Percentiles rank a stretch among this genome's conserved stretches.
phyloP scores from a whole-genome alignment of 345 rosid species.

The Salix viminalis region DNA sequence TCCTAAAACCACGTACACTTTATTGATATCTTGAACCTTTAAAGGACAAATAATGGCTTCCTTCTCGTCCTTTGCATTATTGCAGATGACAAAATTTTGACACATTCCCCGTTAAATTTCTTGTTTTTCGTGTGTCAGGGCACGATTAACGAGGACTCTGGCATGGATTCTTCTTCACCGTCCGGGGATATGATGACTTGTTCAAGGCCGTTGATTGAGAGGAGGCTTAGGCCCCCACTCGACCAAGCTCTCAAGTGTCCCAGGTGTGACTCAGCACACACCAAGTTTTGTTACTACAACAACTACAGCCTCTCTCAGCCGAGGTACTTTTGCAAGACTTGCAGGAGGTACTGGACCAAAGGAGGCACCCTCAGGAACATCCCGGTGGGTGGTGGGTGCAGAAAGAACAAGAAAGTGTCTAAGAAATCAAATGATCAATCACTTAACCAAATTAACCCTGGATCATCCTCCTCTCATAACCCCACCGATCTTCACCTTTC shows the following conservation, averaged over 20 bases:
- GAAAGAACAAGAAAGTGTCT: constrained; percentile 79
- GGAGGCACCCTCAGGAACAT: constrained; percentile 93
- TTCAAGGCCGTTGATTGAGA: constrained; percentile 85
- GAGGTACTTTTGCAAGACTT: constrained; percentile 94
- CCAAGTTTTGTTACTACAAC: constrained; percentile 97
- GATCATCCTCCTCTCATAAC: constrained; percentile 26
- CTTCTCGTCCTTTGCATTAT: background rate
- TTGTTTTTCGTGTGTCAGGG: constrained; percentile 31
- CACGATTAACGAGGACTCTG: constrained; percentile 51
- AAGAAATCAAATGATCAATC: constrained; percentile 41
- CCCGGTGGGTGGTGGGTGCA: constrained; percentile 96
- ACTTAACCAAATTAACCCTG: constrained; percentile 27
- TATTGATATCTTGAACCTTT: background rate
- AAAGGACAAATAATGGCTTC: constrained; percentile 5
- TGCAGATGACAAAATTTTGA: background rate
- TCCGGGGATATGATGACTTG: constrained; percentile 77
- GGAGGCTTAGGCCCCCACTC: constrained; percentile 84
- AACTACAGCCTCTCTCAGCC: constrained; percentile 98
- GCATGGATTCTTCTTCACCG: constrained; percentile 72
- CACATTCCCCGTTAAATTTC: constrained; percentile 2
- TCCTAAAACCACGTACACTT: background rate
- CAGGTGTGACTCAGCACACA: constrained; percentile 86
- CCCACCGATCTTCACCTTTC: constrained; percentile 62
- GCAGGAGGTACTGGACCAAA: constrained; percentile 97
- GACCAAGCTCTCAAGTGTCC: constrained; percentile 94